Percentiles rank a stretch among this genome's conserved stretches.
Evolutionary conservation across 2,329 filamentous ascomycete genomes (phyloP).

Genomic region (Pseudogymnoascus sp.): DNA sequence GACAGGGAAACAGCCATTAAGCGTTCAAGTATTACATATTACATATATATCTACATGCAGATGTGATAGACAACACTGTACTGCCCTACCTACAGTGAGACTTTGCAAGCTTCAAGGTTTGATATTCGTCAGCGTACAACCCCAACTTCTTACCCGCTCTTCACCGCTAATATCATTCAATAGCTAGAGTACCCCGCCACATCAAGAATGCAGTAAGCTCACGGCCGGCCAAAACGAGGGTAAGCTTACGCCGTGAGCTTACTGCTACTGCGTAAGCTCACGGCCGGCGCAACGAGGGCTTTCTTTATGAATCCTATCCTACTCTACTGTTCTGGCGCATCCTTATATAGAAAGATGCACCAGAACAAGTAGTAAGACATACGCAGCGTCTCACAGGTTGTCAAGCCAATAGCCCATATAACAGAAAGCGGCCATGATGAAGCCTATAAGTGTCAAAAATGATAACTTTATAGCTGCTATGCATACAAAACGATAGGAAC

Average conservation of each 20-base stretch:
- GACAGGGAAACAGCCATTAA: neutral
- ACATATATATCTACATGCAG: neutral
- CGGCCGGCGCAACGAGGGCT: neutral
- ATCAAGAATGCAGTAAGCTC: neutral
- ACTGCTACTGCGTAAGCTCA: neutral
- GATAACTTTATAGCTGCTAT: neutral
- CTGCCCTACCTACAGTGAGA: neutral
- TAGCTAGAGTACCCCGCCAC: neutral
- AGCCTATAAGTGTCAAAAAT: neutral
- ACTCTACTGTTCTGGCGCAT: neutral
- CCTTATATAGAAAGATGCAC: too few relatives aligned
- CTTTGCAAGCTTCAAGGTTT: neutral
- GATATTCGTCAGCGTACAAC: neutral
- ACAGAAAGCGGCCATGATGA: neutral
- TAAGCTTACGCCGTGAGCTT: too few relatives aligned
- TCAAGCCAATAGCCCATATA: neutral
- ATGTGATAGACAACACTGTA: neutral
- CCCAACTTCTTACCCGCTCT: neutral
- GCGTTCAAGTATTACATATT: neutral
- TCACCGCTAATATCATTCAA: conserved; percentile 4
- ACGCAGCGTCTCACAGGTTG: neutral
- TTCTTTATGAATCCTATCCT: neutral
- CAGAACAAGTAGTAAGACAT: neutral
- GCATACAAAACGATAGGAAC: neutral
- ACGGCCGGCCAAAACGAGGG: neutral